A percentile compares a stretch with the other conserved stretches of the same genome.
Conservation (phyloP, 1,284 basidiomycete genomes). For the Irpex sp. region DNA sequence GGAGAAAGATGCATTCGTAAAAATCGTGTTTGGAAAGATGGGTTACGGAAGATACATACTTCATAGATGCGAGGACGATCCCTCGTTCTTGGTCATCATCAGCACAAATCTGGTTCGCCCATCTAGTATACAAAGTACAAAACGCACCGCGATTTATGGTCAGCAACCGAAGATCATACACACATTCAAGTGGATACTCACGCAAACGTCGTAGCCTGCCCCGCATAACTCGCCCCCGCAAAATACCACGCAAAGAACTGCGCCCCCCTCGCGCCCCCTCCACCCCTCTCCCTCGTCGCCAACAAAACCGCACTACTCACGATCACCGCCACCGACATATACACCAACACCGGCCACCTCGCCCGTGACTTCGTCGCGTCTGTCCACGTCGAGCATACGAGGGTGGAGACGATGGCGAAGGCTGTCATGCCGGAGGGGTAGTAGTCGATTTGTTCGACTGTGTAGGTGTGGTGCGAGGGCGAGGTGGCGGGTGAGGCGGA, state of each 20-base stretch:
- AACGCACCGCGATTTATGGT: not conserved
- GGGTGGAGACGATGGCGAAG: slow-evolving; percentile 57
- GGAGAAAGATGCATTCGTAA: not conserved
- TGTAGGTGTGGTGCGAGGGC: slow-evolving; percentile 27
- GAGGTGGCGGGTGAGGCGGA: slow-evolving; percentile 29
- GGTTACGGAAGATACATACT: slow-evolving; percentile 31
- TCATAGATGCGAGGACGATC: slow-evolving; percentile 67
- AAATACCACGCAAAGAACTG: slow-evolving; percentile 69
- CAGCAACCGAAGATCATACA: slow-evolving; percentile 2
- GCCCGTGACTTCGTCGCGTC: slow-evolving; percentile 41
- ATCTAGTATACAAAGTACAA: slow-evolving; percentile 25
- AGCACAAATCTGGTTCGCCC: slow-evolving; percentile 68
- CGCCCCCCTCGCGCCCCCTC: slow-evolving; percentile 47
- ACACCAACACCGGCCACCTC: slow-evolving; percentile 61
- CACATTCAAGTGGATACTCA: slow-evolving; percentile 22
- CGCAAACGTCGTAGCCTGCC: slow-evolving; percentile 67
- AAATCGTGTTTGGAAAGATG: not conserved
- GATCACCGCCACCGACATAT: slow-evolving; percentile 52
- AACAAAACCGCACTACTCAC: slow-evolving; percentile 46
- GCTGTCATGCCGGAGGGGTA: slow-evolving; percentile 65
- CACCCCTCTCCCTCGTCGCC: not conserved
- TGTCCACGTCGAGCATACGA: slow-evolving; percentile 58
- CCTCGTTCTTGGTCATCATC: slow-evolving; percentile 63
- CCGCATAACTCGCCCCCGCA: slow-evolving; percentile 58
- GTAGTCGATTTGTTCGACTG: slow-evolving; percentile 61